Evolutionary conservation across 2,329 filamentous ascomycete species (phyloP), one percentile per base, ranked within the genome.

Genomic region (Venturia nashicola): DNA sequence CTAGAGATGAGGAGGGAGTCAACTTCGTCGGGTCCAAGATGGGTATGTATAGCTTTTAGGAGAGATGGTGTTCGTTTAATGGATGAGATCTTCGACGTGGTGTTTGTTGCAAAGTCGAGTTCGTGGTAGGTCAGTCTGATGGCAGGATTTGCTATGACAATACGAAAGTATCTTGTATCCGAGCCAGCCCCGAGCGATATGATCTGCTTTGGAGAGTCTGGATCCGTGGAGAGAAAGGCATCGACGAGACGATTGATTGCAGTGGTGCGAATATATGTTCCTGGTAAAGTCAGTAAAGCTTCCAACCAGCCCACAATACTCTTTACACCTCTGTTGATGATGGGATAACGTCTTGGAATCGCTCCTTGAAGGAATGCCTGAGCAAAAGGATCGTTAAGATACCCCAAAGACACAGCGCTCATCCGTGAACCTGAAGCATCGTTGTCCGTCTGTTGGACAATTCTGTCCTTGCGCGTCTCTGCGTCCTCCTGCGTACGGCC

Each of bases 111-210:
- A 70, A 97, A 97, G 74, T 99, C 94, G 64, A 99, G 79, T 74
- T 99, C 94, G 74, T 97, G 92, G 74, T 97, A 99, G 65, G 88
- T 73, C 20, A 96, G 74, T 14, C 70, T 69, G 6, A 68, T 65
- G 36, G 77, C 70, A 0, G 75, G 74, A 62, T 77, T 73, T 18
- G 76, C 72, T 9, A 83, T 75, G 65, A 89, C 81, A 0, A 97
- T 77, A 23, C 90, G 86, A 71, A 97, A 91, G 65, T 86, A 88
- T 18, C 94, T 84, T 7, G 94, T 97, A 72, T 99, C 94, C 12
- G 92, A 96, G 32, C 94, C 94, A 18, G 94, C 93, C 39, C 94
- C 94, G 0, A 99, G 82, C 0, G 92, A 97, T 66, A 99, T 82
- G 65, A 99, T 91, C 72, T 99, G 94, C 66, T 84, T 85, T 27